Evolutionary conservation across 2,329 filamentous ascomycete species (phyloP).

Genomic region (Endocalyx cinctus): DNA sequence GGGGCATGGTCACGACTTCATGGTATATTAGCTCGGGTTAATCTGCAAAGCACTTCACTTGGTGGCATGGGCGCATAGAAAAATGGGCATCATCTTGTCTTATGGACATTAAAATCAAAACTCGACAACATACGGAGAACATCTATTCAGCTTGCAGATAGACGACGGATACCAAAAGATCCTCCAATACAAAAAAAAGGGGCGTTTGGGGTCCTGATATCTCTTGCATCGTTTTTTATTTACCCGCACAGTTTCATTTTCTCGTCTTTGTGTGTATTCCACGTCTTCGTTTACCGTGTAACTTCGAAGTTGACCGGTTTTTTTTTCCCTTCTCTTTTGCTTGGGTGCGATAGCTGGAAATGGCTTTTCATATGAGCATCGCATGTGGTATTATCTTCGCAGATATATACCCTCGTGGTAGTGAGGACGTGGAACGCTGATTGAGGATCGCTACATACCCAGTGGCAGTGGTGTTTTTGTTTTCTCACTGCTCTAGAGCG

Average conservation of each 20-base stretch:
- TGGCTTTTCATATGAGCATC: constrained; percentile 54
- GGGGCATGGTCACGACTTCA: constrained; percentile 45
- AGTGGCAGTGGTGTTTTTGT: constrained; percentile 44
- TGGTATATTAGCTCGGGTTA: constrained; percentile 56
- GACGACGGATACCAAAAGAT: constrained; percentile 63
- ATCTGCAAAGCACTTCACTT: constrained; percentile 48
- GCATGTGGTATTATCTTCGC: constrained; percentile 29
- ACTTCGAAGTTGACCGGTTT: too few species aligned
- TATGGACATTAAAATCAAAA: constrained; percentile 25
- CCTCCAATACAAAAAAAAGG: constrained; percentile 53
- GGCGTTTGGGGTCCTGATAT: constrained; percentile 82
- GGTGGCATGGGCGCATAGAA: constrained; percentile 47
- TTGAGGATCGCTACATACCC: constrained; percentile 62
- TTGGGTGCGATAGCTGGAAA: constrained; percentile 56
- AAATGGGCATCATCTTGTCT: constrained; percentile 29
- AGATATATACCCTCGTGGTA: constrained; percentile 30
- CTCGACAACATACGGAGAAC: constrained; percentile 29
- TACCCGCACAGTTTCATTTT: constrained; percentile 41
- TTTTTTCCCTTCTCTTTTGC: too few species aligned
- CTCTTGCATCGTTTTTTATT: constrained; percentile 61
- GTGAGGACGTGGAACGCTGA: constrained; percentile 60
- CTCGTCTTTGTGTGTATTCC: too few species aligned
- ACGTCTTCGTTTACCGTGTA: too few species aligned
- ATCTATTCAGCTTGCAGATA: constrained; percentile 57
- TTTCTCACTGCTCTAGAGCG: constrained; percentile 54